Base-by-base conservation (phyloP, 257 asterid species). In the Eucommia ulmoides region DNA sequence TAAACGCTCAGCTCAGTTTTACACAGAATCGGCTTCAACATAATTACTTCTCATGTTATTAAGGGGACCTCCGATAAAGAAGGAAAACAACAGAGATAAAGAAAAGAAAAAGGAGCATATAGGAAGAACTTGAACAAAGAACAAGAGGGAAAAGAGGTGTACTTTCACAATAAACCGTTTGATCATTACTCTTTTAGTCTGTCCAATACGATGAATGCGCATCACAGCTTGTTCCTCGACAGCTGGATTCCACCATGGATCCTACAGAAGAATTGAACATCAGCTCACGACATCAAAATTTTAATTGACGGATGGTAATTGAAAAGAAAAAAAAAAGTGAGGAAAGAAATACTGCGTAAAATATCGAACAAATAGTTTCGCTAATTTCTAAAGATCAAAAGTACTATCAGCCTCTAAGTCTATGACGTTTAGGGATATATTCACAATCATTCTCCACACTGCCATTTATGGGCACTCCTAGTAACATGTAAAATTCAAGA, bases 171-270 rank as follows among this genome's bases (percentile, higher is more conserved):
- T 85, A 61, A 85, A 89, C 55, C 93, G 74, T 61, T 65, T 85
- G 65, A 89, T 85, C 35, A 20, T 54, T 59, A 89, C 98, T 10
- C 60, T 79, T 61, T 83, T 75, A 24, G 86, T 85, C 66, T 89
- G 98, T 59, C 98, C 98, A 41, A 89, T 85, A 33, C 98, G 98
- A 72, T 89, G 98, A 69, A 89, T 84, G 46, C 96, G 94, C 98
- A 89, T 89, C 41, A 89, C 94, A 21, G 98, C 96, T 67, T 89
- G 98, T 49, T 89, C 98, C 74, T 89, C 98, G 23, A 89, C 98
- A 48, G 98, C 98, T 22, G 96, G 94, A 74, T 89, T 89, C 98
- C 98, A 89, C 98, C 96, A 89, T 3, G 98, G 98, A 73, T 89
- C 98, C 97, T 88, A 69, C 64, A 60, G 22, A 23, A 18, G 49